Conservation (phyloP, 805 yeast species). For the Millerozyma acaciae region DNA sequence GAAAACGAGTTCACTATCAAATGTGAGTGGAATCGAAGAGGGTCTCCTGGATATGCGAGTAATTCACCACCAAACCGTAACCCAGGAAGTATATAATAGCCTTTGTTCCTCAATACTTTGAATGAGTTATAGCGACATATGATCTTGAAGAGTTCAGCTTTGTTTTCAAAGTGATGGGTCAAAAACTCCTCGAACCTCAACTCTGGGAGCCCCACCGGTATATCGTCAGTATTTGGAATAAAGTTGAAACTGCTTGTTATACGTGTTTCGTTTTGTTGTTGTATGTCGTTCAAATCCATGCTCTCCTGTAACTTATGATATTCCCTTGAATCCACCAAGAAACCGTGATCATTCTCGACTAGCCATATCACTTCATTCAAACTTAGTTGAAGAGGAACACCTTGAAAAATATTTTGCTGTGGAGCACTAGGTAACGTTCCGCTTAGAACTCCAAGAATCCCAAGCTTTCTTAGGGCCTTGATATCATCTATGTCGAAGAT, state of each 20-base stretch:
- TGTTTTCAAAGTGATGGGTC: not conserved
- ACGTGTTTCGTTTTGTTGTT: not conserved
- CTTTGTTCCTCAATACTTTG: slow-evolving; percentile 37
- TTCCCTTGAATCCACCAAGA: slow-evolving; percentile 39
- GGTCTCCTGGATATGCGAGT: slow-evolving; percentile 93
- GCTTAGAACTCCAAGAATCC: slow-evolving; percentile 69
- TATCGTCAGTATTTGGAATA: slow-evolving; percentile 1
- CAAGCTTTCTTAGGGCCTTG: slow-evolving; percentile 51
- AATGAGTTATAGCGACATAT: slow-evolving; percentile 20
- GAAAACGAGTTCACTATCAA: slow-evolving; percentile 54
- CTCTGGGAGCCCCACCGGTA: not conserved
- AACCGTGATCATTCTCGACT: slow-evolving; percentile 38
- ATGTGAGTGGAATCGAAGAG: slow-evolving; percentile 86
- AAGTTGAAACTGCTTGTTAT: not conserved
- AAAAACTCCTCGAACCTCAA: not conserved
- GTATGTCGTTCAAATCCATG: not conserved
- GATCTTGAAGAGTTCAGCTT: slow-evolving; percentile 5
- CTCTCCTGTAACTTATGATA: slow-evolving; percentile 11
- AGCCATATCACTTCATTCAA: slow-evolving; percentile 74
- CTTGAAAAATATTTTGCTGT: slow-evolving; percentile 85
- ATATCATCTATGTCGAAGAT: slow-evolving; percentile 58
- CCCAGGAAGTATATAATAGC: slow-evolving; percentile 73
- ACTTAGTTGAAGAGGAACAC: slow-evolving; percentile 73
- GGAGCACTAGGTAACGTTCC: slow-evolving; percentile 91
- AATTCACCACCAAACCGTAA: slow-evolving; percentile 86